Conservation (phyloP, 2,329 filamentous ascomycete species). For the Botrytis medusae region DNA sequence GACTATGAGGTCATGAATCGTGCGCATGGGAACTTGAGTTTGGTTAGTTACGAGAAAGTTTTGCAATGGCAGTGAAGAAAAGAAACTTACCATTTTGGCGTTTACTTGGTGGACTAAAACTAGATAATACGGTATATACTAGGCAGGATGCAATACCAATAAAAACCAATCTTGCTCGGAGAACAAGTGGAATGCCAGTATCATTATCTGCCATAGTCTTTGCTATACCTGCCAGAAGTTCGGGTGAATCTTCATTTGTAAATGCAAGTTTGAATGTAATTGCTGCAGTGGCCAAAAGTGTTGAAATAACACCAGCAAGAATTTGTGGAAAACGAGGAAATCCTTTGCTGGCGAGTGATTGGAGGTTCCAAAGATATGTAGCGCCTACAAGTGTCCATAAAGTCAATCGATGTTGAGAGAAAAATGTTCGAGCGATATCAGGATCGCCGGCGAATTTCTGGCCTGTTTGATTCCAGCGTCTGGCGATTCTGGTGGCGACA, state of each 20-base stretch:
- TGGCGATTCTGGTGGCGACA: conserved; percentile 61
- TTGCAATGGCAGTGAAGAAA: background rate
- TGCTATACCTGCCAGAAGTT: conserved; percentile 59
- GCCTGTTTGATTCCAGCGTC: conserved; percentile 94
- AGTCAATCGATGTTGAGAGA: conserved; percentile 60
- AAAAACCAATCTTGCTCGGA: conserved; percentile 49
- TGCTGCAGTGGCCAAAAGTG: conserved; percentile 54
- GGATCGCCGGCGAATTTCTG: conserved; percentile 92
- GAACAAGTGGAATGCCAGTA: conserved; percentile 33
- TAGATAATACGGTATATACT: conserved; percentile 45
- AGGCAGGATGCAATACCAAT: conserved; percentile 44
- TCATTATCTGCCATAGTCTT: conserved; percentile 35
- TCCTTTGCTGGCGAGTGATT: conserved; percentile 31
- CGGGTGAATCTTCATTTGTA: conserved; percentile 82
- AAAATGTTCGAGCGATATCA: conserved; percentile 75
- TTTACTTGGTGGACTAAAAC: conserved; percentile 39
- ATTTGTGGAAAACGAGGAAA: conserved; percentile 36
- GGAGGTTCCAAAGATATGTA: conserved; percentile 60
- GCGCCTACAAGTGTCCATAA: conserved; percentile 74
- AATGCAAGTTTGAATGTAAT: conserved; percentile 89
- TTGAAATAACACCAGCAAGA: conserved; percentile 38
- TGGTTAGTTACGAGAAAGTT: conserved; percentile 13
- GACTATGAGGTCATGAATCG: conserved; percentile 68
- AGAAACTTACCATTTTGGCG: conserved; percentile 30
- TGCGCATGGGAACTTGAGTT: conserved; percentile 36